Percentiles rank a stretch among this genome's conserved stretches.
Evolutionary conservation across 768 basidiomycete genomes (phyloP).

Genomic region (Candolleomyces eurysporus): DNA sequence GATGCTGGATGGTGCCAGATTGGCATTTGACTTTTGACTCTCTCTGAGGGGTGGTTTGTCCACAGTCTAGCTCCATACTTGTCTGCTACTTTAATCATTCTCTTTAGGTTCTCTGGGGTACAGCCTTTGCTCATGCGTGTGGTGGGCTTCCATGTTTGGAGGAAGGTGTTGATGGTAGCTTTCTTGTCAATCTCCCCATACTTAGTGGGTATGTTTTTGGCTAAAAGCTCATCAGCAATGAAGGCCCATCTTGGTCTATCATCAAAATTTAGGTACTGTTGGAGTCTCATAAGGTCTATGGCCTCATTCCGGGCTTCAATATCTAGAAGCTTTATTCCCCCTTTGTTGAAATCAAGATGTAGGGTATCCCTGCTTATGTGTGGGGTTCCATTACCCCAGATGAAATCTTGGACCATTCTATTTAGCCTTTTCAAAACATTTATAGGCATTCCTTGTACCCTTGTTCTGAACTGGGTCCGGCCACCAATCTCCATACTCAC

Average conservation of each 20-base stretch:
- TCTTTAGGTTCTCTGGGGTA: not conserved
- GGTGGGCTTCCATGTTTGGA: not conserved
- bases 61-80: not conserved
- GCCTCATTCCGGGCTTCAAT: conserved; percentile 20
- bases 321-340: conserved; percentile 20
- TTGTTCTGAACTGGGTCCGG: not conserved
- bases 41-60: not conserved
- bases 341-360: conserved; percentile 10
- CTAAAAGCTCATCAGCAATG: conserved; percentile 4
- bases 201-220: not conserved
- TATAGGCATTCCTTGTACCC: conserved; percentile 1
- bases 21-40: not conserved
- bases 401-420: not conserved
- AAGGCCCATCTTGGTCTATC: conserved; percentile 15
- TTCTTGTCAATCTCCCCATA: conserved; percentile 7
- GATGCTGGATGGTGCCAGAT: not conserved
- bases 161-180: not conserved
- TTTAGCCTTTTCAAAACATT: not conserved
- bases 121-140: not conserved
- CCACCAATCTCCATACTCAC: not conserved
- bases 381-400: not conserved
- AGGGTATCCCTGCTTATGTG: conserved; percentile 11
- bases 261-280: conserved; percentile 17
- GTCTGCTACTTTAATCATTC: not conserved
- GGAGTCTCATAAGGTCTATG: conserved; percentile 18